Conservation (phyloP, 257 asterid species). For the Solanum appendiculatum region DNA sequence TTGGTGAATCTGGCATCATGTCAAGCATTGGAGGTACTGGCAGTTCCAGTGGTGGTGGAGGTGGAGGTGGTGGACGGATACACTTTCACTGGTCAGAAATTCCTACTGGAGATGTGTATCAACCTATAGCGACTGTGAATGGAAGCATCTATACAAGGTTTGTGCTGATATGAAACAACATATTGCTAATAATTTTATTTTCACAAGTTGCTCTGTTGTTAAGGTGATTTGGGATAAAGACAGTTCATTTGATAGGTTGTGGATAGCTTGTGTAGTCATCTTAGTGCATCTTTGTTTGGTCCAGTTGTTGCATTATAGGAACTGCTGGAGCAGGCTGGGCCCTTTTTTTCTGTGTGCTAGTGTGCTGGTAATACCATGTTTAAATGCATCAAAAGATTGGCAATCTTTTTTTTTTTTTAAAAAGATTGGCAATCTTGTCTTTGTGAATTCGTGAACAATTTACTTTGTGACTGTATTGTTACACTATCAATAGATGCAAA, state of each 20-base stretch:
- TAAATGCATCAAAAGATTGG: not conserved
- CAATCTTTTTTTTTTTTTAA: not conserved
- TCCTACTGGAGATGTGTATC: conserved; percentile 86
- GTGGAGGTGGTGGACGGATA: conserved; percentile 99
- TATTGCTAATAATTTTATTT: not conserved
- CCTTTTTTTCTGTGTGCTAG: not conserved
- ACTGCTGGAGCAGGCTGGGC: not conserved
- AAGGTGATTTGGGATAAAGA: not conserved
- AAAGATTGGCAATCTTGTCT: not conserved
- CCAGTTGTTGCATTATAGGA: not conserved
- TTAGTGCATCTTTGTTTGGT: not conserved
- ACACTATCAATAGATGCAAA: not conserved
- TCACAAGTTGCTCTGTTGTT: not conserved
- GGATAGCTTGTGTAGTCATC: not conserved
- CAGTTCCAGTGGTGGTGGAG: conserved; percentile 77
- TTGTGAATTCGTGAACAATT: not conserved
- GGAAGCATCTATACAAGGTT: conserved; percentile 76
- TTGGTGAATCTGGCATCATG: conserved; percentile 50
- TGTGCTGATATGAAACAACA: conserved; percentile 10
- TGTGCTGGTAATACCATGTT: not conserved
- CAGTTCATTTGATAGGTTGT: not conserved
- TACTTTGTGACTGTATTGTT: not conserved
- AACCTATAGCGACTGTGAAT: conserved; percentile 74
- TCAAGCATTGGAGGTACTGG: conserved; percentile 88
- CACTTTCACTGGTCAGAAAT: conserved; percentile 96